A percentile compares a stretch with the other conserved stretches of the same genome.
These are phyloP conservation scores for Ceratocystis harringtonii DNA, from an alignment of 2,329 filamentous ascomycete species.

Conservation along the genomic window DNA sequence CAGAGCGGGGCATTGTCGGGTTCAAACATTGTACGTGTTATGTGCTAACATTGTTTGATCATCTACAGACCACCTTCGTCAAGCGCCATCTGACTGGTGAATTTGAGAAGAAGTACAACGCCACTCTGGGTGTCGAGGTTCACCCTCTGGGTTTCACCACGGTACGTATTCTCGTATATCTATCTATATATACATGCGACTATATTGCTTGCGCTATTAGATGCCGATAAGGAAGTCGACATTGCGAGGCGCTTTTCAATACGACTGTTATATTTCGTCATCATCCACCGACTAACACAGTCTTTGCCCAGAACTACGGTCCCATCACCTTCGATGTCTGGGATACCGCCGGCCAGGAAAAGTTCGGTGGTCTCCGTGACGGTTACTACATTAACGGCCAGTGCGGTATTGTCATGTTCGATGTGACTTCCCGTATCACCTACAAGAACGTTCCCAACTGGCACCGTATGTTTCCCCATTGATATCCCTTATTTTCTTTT, in stretches of 20 bases:
- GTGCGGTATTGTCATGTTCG: slow-evolving; percentile 99
- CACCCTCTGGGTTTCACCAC: slow-evolving; percentile 96
- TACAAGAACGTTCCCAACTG: slow-evolving; percentile 99
- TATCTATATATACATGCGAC: slow-evolving; percentile 20
- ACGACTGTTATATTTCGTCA: background rate
- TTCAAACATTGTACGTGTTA: background rate
- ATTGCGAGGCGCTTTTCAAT: background rate
- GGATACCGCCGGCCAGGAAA: slow-evolving; percentile 98
- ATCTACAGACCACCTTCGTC: slow-evolving; percentile 85
- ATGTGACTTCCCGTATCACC: slow-evolving; percentile 97
- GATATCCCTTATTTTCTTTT: background rate
- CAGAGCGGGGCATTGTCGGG: slow-evolving; percentile 11
- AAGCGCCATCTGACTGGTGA: slow-evolving; percentile 99
- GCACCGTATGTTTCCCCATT: slow-evolving; percentile 62
- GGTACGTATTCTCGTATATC: slow-evolving; percentile 45
- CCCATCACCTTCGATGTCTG: slow-evolving; percentile 98
- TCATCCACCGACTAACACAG: background rate
- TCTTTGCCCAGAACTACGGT: slow-evolving; percentile 59
- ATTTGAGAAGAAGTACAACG: slow-evolving; percentile 99
- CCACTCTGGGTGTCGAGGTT: slow-evolving; percentile 97
- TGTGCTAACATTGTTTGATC: background rate
- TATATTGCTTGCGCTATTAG: slow-evolving; percentile 16
- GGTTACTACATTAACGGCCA: slow-evolving; percentile 99
- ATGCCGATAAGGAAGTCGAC: background rate
- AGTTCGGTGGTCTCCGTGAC: slow-evolving; percentile 98